phyloP scores from a whole-genome alignment of 225 moss, liverwort and hornwort genomes.

The Bryum argenteum region DNA sequence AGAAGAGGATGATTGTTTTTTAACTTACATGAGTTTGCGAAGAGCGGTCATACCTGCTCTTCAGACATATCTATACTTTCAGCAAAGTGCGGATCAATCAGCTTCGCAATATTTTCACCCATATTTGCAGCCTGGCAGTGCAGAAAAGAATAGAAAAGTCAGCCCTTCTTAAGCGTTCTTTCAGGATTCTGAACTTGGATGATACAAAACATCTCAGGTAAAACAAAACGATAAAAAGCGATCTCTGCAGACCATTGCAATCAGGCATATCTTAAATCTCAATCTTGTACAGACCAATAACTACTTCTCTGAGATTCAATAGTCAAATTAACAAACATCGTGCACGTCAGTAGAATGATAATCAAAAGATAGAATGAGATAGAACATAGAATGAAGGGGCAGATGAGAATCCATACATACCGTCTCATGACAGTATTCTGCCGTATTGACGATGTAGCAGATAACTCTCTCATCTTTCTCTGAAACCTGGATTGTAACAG shows the following conservation, averaged over 20 bases:
- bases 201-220: conserved; percentile 1
- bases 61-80: conserved; percentile 99
- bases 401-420: conserved; percentile 36
- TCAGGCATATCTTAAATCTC: conserved; percentile 3
- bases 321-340: conserved; percentile 3
- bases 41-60: conserved; percentile 67
- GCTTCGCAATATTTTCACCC: conserved; percentile 95
- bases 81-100: conserved; percentile 95
- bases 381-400: neutral
- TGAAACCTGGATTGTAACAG: conserved; percentile 65
- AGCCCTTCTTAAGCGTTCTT: neutral
- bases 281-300: neutral
- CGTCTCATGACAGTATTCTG: conserved; percentile 99
- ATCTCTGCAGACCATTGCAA: conserved; percentile 11
- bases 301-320: neutral
- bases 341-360: conserved; percentile 13
- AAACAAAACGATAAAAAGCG: conserved; percentile 4
- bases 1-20: neutral
- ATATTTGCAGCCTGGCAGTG: conserved; percentile 79
- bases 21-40: neutral
- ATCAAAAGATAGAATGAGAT: conserved; percentile 22
- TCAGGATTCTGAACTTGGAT: conserved; percentile 7
- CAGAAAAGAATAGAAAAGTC: conserved; percentile 14
- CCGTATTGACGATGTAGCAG: conserved; percentile 98
- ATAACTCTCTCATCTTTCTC: conserved; percentile 96